Percentiles rank a stretch among this genome's conserved stretches.
Evolutionary conservation across 2,329 filamentous ascomycete species (phyloP).

Genomic region (Talaromyces sp.): DNA sequence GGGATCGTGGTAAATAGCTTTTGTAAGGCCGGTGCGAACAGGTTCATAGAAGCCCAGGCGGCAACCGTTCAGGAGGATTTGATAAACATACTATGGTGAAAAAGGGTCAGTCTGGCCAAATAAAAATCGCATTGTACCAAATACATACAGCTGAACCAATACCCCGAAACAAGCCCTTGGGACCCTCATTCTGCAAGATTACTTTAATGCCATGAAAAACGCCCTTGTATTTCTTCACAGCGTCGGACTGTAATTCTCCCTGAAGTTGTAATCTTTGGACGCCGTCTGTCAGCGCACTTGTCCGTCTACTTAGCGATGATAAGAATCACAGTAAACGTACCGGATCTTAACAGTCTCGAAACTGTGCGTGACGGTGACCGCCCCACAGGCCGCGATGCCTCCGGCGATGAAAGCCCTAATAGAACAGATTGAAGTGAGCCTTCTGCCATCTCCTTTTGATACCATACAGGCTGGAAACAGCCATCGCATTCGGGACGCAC

Average conservation of each 20-base stretch:
- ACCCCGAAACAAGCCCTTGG: slow-evolving; percentile 79
- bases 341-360: slow-evolving; percentile 99
- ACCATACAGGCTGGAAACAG: not conserved
- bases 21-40: slow-evolving; percentile 66
- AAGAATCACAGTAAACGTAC: slow-evolving; percentile 42
- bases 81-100: slow-evolving; percentile 70
- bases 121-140: slow-evolving; percentile 2
- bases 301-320: not conserved
- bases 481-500: slow-evolving; percentile 6
- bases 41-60: slow-evolving; percentile 97
- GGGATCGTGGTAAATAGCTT: slow-evolving; percentile 63
- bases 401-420: slow-evolving; percentile 83
- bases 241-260: slow-evolving; percentile 83
- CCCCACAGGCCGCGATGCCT: slow-evolving; percentile 93
- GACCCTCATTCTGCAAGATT: slow-evolving; percentile 84
- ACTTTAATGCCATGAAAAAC: slow-evolving; percentile 87
- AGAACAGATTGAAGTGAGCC: not conserved
- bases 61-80: slow-evolving; percentile 93
- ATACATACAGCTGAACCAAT: slow-evolving; percentile 67
- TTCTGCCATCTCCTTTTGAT: not conserved
- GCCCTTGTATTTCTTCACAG: slow-evolving; percentile 82
- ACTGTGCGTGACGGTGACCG: slow-evolving; percentile 93
- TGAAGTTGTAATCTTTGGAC: slow-evolving; percentile 80
- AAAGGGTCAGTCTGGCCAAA: not conserved
- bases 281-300: slow-evolving; percentile 1